Percentiles rank a stretch among this genome's conserved stretches.
phyloP scores from a whole-genome alignment of 2,329 filamentous ascomycete species.

The Magnaporthiopsis incrustans region DNA sequence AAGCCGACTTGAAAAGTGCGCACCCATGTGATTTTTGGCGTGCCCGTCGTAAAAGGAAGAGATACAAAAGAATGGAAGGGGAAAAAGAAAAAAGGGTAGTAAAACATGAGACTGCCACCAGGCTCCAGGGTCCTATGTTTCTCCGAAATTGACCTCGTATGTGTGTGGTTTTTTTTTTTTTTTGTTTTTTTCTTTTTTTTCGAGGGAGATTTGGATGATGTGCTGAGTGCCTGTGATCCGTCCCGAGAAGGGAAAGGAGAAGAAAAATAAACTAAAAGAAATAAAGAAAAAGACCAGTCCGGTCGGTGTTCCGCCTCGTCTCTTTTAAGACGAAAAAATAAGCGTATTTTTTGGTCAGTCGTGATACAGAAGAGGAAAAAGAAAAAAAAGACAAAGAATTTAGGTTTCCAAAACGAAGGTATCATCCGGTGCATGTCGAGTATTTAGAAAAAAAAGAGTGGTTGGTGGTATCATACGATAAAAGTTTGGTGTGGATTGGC shows the following conservation, averaged over 20 bases:
- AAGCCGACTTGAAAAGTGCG: not conserved
- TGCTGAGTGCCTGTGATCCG: not conserved
- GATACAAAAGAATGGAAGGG: not conserved
- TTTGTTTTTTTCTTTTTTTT: not conserved
- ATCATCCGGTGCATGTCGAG: not conserved
- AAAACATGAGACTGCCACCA: slow-evolving; percentile 1
- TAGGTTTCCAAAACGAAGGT: not conserved
- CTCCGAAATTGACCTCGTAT: not conserved
- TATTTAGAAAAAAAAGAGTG: not conserved
- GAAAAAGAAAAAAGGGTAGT: not conserved
- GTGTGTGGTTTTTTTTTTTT: too few relatives aligned
- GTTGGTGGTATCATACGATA: not conserved
- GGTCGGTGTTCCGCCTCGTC: too few relatives aligned
- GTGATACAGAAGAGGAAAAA: not conserved
- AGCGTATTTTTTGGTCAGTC: not conserved
- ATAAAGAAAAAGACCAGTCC: not conserved
- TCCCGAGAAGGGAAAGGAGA: not conserved
- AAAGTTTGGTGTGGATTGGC: not conserved
- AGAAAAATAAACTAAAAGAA: not conserved
- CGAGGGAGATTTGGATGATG: not conserved
- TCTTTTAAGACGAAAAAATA: not conserved
- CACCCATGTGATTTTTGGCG: not conserved
- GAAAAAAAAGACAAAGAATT: not conserved
- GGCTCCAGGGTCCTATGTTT: not conserved
- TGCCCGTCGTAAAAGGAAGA: not conserved